phyloP scores from a whole-genome alignment of 768 basidiomycete genomes.

The Lentinula raphanica region DNA sequence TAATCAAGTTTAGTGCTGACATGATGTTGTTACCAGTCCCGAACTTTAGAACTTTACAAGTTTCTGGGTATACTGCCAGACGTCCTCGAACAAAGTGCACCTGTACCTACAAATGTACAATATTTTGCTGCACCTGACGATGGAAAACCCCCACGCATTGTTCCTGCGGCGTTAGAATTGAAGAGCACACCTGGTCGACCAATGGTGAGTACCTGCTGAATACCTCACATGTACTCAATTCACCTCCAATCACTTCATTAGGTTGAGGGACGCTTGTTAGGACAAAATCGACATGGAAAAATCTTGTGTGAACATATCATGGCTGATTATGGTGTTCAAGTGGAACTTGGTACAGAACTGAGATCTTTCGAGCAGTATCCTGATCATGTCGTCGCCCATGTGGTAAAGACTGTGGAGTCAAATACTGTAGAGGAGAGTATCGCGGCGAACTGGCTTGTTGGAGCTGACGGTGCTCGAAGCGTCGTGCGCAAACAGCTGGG shows the following conservation, averaged over 20 bases:
- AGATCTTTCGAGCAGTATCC: slow-evolving; percentile 25
- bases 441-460: slow-evolving; percentile 29
- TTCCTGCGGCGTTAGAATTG: not conserved
- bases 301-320: slow-evolving; percentile 25
- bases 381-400: slow-evolving; percentile 23
- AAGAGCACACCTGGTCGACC: slow-evolving; percentile 15
- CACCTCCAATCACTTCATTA: not conserved
- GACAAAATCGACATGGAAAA: slow-evolving; percentile 24
- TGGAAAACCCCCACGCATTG: not conserved
- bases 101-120: slow-evolving; percentile 10
- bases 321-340: slow-evolving; percentile 16
- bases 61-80: slow-evolving; percentile 18
- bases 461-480: slow-evolving; percentile 37
- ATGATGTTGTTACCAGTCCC: slow-evolving; percentile 13
- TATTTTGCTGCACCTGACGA: slow-evolving; percentile 6
- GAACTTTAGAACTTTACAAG: slow-evolving; percentile 21
- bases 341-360: slow-evolving; percentile 33
- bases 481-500: slow-evolving; percentile 34
- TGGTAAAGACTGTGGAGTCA: slow-evolving; percentile 19
- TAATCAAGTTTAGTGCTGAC: not conserved
- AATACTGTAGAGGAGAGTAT: slow-evolving; percentile 21
- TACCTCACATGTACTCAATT: not conserved
- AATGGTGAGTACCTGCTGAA: slow-evolving; percentile 11
- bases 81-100: slow-evolving; percentile 1
- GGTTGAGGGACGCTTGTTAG: slow-evolving; percentile 15